These are phyloP conservation scores for Botrytis porri DNA, from an alignment of 2,329 filamentous ascomycete genomes.

Conservation along the genomic window DNA sequence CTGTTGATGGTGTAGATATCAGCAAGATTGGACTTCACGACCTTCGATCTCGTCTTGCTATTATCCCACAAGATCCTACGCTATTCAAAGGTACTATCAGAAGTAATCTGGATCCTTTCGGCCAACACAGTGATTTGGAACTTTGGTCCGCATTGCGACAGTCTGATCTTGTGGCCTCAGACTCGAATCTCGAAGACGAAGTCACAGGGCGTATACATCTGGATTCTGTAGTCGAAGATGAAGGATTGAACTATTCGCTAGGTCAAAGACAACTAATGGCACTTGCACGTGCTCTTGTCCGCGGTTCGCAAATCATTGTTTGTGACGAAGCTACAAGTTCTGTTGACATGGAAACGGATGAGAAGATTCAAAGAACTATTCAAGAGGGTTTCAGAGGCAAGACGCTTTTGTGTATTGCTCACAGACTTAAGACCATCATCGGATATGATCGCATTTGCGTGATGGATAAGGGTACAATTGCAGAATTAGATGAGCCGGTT, in stretches of 20 bases:
- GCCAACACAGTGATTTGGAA: constrained; percentile 72
- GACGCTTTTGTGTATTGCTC: constrained; percentile 89
- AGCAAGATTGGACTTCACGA: constrained; percentile 71
- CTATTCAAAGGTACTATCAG: constrained; percentile 79
- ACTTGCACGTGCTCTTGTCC: constrained; percentile 83
- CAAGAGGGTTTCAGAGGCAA: constrained; percentile 78
- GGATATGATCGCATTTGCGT: constrained; percentile 94
- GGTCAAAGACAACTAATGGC: constrained; percentile 96
- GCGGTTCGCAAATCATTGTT: constrained; percentile 85
- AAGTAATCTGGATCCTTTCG: constrained; percentile 77
- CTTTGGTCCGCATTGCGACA: constrained; percentile 77
- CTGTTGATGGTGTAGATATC: constrained; percentile 67
- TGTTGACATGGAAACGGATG: constrained; percentile 95
- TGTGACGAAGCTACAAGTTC: constrained; percentile 94
- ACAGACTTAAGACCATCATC: constrained; percentile 87
- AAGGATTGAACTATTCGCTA: constrained; percentile 92
- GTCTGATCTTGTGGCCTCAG: constrained; percentile 64
- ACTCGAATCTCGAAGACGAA: constrained; percentile 39
- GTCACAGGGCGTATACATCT: constrained; percentile 68
- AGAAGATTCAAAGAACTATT: constrained; percentile 91
- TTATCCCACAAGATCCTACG: constrained; percentile 82
- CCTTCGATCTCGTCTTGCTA: constrained; percentile 71
- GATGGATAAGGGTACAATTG: constrained; percentile 87
- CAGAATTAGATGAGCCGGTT: constrained; percentile 77
- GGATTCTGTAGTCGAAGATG: constrained; percentile 83